Evolutionary conservation across 106 monocot species (phyloP), one percentile per base, ranked within the genome.

Genomic region (Amphibolis antarctica): DNA sequence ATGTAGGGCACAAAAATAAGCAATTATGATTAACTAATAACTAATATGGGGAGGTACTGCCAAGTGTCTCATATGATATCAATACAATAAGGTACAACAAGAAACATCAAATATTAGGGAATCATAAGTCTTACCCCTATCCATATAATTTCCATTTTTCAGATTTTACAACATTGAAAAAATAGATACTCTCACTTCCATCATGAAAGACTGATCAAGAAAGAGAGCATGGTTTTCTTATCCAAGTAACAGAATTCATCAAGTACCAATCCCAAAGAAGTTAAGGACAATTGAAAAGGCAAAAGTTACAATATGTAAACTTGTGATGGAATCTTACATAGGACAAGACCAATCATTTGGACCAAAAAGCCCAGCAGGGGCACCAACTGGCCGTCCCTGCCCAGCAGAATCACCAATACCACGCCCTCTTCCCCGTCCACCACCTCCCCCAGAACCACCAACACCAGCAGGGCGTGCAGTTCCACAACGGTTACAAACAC

Each of bases 341-440:
- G 98, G 98, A 61, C 98, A 98, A 22, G 98, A 12, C 98, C 98
- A 98, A 71, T 98, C 98, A 79, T 91, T 98, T 63, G 98, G 98
- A 48, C 98, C 98, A 85, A 98, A 98, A 55, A 98, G 84, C 3
- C 98, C 90, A 31, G 87, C 80, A 65, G 90, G 84, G 18, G 78
- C 93, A 75, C 73, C 83, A 71, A 51, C 70, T 62, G 63, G 12
- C 17, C 57, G 80, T 60, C 83, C 81, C 48, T 62, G 72, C 24
- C 78, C 81, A 59, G 78, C 81, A 46, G 60, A 28, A 55, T 85
- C 89, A 81, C 28, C 61, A 27, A 65, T 50, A 57, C 78, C 85
- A 69, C 78, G 83, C 13, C 83, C 83, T 46, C 83, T 83, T 9
- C 89, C 86, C 46, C 86, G 76, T 55, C 80, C 86, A 77, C 71